Percentiles rank a stretch among this genome's conserved stretches.
phyloP scores from a whole-genome alignment of 805 yeast genomes.

The Nakazawaea siamensis region DNA sequence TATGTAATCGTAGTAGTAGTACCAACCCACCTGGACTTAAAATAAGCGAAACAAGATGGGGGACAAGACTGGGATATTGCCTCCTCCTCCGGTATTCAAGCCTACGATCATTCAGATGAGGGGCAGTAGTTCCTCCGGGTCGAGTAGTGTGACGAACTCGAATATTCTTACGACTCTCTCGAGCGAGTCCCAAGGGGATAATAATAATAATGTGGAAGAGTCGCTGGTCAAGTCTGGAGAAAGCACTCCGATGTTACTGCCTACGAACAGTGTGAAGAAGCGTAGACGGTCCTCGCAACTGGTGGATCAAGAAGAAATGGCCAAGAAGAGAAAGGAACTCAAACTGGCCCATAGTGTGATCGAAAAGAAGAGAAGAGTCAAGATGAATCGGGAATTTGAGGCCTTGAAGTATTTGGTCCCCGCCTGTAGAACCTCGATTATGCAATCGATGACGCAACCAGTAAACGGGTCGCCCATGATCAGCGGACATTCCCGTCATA shows the following conservation, averaged over 20 bases:
- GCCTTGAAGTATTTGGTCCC: slow-evolving; percentile 72
- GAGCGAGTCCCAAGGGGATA: no score
- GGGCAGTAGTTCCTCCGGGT: slow-evolving; percentile 8
- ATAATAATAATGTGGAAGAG: background rate
- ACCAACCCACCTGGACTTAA: no score
- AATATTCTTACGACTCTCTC: slow-evolving; percentile 5
- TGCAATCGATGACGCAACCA: slow-evolving; percentile 15
- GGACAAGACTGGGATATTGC: slow-evolving; percentile 16
- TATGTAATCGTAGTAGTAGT: no score
- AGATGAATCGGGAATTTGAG: slow-evolving; percentile 78
- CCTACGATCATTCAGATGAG: slow-evolving; percentile 38
- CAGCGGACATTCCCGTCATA: slow-evolving; percentile 13
- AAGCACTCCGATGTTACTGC: slow-evolving; percentile 5
- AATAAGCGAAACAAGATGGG: background rate
- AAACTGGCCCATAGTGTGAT: slow-evolving; percentile 66
- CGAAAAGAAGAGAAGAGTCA: slow-evolving; percentile 69
- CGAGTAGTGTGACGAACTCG: slow-evolving; percentile 9
- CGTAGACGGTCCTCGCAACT: slow-evolving; percentile 21
- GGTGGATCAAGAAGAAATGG: slow-evolving; percentile 23
- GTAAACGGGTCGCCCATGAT: slow-evolving; percentile 11
- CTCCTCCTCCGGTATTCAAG: slow-evolving; percentile 39
- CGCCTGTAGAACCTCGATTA: slow-evolving; percentile 53
- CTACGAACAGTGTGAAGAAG: slow-evolving; percentile 8
- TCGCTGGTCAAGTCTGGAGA: background rate
- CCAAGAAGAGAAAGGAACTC: slow-evolving; percentile 36